A percentile compares a stretch with the other conserved stretches of the same genome.
Conservation (phyloP, 2,329 filamentous ascomycete species). For the Calonectria henricotiae region DNA sequence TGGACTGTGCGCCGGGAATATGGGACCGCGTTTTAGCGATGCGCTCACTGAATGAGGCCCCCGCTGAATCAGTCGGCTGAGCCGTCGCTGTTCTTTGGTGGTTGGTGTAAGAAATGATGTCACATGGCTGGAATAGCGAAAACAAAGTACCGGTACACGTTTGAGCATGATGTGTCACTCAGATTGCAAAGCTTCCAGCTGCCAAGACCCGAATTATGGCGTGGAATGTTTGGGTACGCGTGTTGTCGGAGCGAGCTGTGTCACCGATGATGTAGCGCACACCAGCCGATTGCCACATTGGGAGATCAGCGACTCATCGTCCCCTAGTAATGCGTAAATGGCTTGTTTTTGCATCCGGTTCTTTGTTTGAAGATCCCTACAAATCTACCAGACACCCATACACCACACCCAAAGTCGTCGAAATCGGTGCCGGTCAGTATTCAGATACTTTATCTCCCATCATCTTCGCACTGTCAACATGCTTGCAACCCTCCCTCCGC, state of each 20-base stretch:
- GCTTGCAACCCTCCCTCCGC: neutral
- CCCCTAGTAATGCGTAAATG: slow-evolving; percentile 50
- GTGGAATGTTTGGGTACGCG: slow-evolving; percentile 11
- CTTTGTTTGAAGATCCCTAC: slow-evolving; percentile 31
- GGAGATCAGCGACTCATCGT: slow-evolving; percentile 25
- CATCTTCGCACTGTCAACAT: slow-evolving; percentile 9
- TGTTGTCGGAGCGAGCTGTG: neutral
- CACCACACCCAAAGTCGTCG: neutral
- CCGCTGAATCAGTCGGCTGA: neutral
- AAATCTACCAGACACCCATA: slow-evolving; percentile 18
- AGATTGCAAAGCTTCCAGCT: neutral
- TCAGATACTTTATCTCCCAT: neutral
- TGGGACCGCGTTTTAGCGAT: slow-evolving; percentile 22
- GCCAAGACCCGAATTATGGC: neutral
- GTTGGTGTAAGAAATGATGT: slow-evolving; percentile 20
- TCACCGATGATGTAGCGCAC: slow-evolving; percentile 7
- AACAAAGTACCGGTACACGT: neutral
- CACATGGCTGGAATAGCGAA: neutral
- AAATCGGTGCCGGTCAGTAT: neutral
- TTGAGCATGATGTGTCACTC: neutral
- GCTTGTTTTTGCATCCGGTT: slow-evolving; percentile 40
- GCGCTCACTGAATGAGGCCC: neutral
- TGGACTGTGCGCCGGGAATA: slow-evolving; percentile 20
- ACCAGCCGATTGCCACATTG: slow-evolving; percentile 13
- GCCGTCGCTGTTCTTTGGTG: neutral